Conservation (phyloP, 2,329 filamentous ascomycete genomes). For the Plectosphaerella cucumerina region DNA sequence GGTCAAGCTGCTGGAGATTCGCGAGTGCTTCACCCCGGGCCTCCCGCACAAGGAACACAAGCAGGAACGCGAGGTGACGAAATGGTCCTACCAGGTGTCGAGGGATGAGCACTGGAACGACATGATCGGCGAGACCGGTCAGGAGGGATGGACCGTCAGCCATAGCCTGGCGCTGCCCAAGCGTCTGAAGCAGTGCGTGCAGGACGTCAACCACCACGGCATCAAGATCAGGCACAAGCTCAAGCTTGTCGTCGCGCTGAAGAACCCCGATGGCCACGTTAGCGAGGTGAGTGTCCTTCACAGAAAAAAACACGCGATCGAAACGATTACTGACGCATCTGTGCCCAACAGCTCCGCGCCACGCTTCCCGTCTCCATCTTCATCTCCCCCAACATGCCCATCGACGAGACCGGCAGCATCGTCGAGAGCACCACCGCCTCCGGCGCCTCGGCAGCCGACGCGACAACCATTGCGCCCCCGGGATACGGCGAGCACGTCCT, state of each 20-base stretch:
- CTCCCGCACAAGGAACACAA: slow-evolving; percentile 54
- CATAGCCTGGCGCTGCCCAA: slow-evolving; percentile 70
- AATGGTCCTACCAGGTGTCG: slow-evolving; percentile 51
- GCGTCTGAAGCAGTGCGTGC: slow-evolving; percentile 76
- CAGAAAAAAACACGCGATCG: slow-evolving; percentile 78
- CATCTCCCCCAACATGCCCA: slow-evolving; percentile 88
- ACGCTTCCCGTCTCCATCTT: slow-evolving; percentile 90
- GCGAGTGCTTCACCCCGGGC: slow-evolving; percentile 54
- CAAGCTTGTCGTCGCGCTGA: slow-evolving; percentile 83
- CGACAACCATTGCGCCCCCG: slow-evolving; percentile 73
- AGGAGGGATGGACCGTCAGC: slow-evolving; percentile 61
- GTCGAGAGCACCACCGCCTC: slow-evolving; percentile 40
- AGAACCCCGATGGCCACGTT: slow-evolving; percentile 91
- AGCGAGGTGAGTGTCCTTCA: slow-evolving; percentile 62
- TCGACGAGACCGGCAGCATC: slow-evolving; percentile 83
- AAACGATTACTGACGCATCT: slow-evolving; percentile 64
- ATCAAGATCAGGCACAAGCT: slow-evolving; percentile 94
- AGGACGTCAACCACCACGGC: slow-evolving; percentile 82
- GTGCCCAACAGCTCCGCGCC: slow-evolving; percentile 62
- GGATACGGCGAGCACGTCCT: slow-evolving; percentile 87
- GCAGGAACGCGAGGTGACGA: slow-evolving; percentile 58
- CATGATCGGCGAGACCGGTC: slow-evolving; percentile 62
- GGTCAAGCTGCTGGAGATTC: slow-evolving; percentile 74
- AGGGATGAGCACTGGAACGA: slow-evolving; percentile 64
- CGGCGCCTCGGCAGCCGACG: slow-evolving; percentile 38